These are phyloP conservation scores for Cyclotella distinguenda DNA, from an alignment of 108 stramenopile species.

Conservation along the genomic window DNA sequence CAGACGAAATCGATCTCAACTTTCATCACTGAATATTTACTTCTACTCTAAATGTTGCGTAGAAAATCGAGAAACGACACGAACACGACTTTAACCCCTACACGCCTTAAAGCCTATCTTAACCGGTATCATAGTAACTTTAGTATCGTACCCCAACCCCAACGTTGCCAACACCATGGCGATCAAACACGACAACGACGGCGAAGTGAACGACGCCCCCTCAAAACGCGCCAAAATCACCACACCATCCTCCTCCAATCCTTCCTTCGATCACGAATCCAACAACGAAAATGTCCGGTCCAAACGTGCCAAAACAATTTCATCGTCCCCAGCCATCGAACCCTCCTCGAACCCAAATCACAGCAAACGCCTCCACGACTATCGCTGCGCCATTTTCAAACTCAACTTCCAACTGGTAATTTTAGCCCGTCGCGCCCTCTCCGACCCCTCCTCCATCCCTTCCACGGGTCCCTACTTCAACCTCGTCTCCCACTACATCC, in stretches of 20 bases:
- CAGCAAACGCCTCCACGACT: background rate
- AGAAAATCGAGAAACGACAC: too few relatives aligned
- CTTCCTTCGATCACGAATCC: too few relatives aligned
- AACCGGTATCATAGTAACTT: too few relatives aligned
- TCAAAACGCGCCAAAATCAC: too few relatives aligned
- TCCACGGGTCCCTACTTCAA: background rate
- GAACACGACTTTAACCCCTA: too few relatives aligned
- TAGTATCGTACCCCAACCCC: background rate
- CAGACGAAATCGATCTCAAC: conserved; percentile 62
- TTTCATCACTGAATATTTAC: conserved; percentile 67
- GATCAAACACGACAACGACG: conserved; percentile 6
- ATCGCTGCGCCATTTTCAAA: background rate
- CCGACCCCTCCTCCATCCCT: background rate
- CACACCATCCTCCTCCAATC: background rate
- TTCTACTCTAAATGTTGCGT: too few relatives aligned
- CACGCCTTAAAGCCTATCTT: too few relatives aligned
- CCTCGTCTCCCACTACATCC: conserved; percentile 8
- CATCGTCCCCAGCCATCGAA: background rate
- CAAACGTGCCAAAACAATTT: too few relatives aligned
- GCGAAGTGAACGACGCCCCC: background rate
- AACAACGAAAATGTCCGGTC: too few relatives aligned
- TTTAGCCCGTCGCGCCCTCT: background rate
- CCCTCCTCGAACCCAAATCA: background rate
- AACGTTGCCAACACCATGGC: background rate
- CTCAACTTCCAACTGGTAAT: conserved; percentile 11